phyloP scores from a whole-genome alignment of 2,329 filamentous ascomycete genomes.

The Phyllosticta ampelicida region DNA sequence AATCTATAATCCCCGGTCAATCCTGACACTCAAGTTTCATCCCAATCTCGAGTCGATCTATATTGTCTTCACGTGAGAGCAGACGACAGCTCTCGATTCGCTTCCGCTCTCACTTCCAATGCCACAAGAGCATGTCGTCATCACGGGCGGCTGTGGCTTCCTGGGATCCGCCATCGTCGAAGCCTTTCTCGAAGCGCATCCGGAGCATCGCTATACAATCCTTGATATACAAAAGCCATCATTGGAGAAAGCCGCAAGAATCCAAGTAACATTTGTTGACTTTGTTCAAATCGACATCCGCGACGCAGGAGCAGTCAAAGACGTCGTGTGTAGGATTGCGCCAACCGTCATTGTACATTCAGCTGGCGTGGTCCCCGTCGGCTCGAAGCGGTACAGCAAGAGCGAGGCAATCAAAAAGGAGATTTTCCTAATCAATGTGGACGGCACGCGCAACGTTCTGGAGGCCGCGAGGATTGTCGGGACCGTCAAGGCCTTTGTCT shows the following conservation, averaged over 20 bases:
- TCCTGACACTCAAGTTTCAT: background rate
- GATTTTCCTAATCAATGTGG: slow-evolving; percentile 76
- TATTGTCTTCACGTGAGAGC: background rate
- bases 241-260: background rate
- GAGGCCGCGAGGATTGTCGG: slow-evolving; percentile 57
- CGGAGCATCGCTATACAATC: slow-evolving; percentile 29
- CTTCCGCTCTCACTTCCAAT: background rate
- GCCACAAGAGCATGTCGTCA: slow-evolving; percentile 20
- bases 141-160: slow-evolving; percentile 40
- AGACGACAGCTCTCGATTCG: background rate
- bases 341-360: slow-evolving; percentile 88
- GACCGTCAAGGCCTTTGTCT: slow-evolving; percentile 70
- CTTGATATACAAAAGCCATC: slow-evolving; percentile 23
- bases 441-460: slow-evolving; percentile 70
- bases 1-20: background rate
- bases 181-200: slow-evolving; percentile 27
- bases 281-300: slow-evolving; percentile 34
- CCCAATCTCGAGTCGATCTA: background rate
- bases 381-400: slow-evolving; percentile 29
- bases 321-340: slow-evolving; percentile 49
- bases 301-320: slow-evolving; percentile 21
- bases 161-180: slow-evolving; percentile 32
- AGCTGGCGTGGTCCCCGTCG: slow-evolving; percentile 43
- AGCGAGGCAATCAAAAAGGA: slow-evolving; percentile 38
- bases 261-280: slow-evolving; percentile 12